Percentiles rank a stretch among this genome's conserved stretches.
Conservation (phyloP, 2,329 filamentous ascomycete species). For the Fusarium mexicanum region DNA sequence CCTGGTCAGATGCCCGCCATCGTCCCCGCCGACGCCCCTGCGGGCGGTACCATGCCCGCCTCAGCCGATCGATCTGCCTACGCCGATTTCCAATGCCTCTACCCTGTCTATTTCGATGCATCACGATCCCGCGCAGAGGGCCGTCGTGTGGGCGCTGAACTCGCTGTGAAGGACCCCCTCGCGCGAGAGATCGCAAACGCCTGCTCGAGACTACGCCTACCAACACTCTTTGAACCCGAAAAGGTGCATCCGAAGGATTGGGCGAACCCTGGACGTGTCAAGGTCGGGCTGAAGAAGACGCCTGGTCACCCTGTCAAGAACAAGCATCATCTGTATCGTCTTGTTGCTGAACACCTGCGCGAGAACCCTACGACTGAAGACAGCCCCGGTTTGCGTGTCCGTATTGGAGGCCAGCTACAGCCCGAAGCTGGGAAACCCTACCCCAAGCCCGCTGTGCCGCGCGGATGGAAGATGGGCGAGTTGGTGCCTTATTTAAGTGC, state of each 20-base stretch:
- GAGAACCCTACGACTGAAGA: constrained; percentile 80
- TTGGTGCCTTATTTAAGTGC: constrained; percentile 88
- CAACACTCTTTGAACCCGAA: constrained; percentile 85
- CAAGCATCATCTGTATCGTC: constrained; percentile 88
- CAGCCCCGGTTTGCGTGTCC: constrained; percentile 72
- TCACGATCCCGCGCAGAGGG: constrained; percentile 79
- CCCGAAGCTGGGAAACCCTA: constrained; percentile 72
- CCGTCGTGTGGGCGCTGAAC: constrained; percentile 75
- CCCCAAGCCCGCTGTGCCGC: constrained; percentile 77
- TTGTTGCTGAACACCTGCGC: constrained; percentile 80
- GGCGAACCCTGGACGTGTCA: constrained; percentile 92
- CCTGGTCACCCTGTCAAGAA: constrained; percentile 62
- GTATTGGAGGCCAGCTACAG: constrained; percentile 75
- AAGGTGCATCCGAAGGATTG: constrained; percentile 97
- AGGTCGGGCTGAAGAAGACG: constrained; percentile 69
- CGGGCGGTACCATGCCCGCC: constrained; percentile 44
- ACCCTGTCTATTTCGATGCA: constrained; percentile 94
- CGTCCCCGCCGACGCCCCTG: constrained; percentile 45
- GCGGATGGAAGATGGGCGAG: constrained; percentile 89
- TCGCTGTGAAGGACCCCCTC: constrained; percentile 85
- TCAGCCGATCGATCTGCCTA: constrained; percentile 65
- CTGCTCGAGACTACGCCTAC: constrained; percentile 75
- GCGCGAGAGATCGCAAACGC: constrained; percentile 90
- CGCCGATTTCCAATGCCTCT: constrained; percentile 86
- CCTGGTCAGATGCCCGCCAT: constrained; percentile 41